Evolutionary conservation across 805 yeast genomes (phyloP).

Genomic region (Wickerhamomyces subpelliculosus): DNA sequence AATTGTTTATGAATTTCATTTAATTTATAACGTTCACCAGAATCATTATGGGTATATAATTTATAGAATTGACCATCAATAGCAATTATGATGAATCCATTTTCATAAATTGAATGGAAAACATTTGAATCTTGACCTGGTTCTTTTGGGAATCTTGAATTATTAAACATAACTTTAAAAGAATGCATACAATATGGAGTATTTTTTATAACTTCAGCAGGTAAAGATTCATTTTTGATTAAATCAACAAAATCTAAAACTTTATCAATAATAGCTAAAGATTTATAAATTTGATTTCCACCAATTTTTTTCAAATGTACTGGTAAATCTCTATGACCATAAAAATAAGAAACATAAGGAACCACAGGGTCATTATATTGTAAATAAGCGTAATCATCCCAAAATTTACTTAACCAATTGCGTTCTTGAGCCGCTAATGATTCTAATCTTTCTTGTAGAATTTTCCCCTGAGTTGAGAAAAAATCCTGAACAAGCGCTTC

Average conservation of each 20-base stretch:
- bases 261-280: conserved; percentile 65
- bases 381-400: conserved; percentile 93
- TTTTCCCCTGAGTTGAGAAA: conserved; percentile 57
- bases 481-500: conserved; percentile 59
- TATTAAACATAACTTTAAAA: conserved; percentile 86
- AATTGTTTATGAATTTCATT: conserved; percentile 53
- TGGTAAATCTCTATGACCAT: conserved; percentile 64
- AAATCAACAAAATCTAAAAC: conserved; percentile 60
- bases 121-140: conserved; percentile 56
- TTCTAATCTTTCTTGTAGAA: conserved; percentile 58
- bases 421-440: conserved; percentile 50
- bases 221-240: conserved; percentile 66
- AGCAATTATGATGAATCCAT: conserved; percentile 66
- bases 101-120: conserved; percentile 35
- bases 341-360: conserved; percentile 90
- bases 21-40: conserved; percentile 37
- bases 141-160: conserved; percentile 69
- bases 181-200: conserved; percentile 94
- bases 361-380: conserved; percentile 91
- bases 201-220: conserved; percentile 71
- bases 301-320: conserved; percentile 38
- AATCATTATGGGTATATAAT: conserved; percentile 48
- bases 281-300: conserved; percentile 59
- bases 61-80: conserved; percentile 78
- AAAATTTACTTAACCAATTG: conserved; percentile 87